Percentiles rank a stretch among this genome's conserved stretches.
Conservation (phyloP, 257 asterid species). For the Salvia miltiorrhiza region DNA sequence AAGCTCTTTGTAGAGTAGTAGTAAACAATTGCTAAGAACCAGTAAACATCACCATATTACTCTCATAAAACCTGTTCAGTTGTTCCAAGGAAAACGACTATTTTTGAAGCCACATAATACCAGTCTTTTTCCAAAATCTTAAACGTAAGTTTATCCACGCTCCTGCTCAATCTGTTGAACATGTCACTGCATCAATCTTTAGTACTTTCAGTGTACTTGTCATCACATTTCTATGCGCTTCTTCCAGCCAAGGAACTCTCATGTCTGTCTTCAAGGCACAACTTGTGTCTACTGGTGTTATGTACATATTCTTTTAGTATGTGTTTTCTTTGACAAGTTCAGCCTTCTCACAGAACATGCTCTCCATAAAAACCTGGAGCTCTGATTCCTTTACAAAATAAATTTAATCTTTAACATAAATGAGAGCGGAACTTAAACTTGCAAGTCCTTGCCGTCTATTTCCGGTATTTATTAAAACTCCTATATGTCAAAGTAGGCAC, state of each 20-base stretch:
- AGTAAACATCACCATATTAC: background rate
- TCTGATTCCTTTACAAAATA: background rate
- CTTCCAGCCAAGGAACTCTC: conserved; percentile 7
- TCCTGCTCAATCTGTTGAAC: background rate
- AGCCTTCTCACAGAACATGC: background rate
- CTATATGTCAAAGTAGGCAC: background rate
- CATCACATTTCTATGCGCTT: background rate
- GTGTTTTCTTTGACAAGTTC: background rate
- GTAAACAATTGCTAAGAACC: background rate
- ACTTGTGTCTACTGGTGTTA: background rate
- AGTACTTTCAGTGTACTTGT: background rate
- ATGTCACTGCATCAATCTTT: background rate
- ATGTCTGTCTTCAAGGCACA: background rate
- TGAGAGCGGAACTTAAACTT: background rate
- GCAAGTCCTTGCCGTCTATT: background rate
- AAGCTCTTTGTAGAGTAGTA: background rate
- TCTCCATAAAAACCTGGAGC: background rate
- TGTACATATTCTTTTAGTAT: background rate
- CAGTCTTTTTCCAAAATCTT: background rate
- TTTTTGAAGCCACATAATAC: background rate
- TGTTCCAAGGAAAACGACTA: background rate
- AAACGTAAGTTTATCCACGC: background rate
- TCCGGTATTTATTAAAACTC: background rate
- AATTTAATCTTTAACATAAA: background rate
- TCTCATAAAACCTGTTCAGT: background rate